Evolutionary conservation across 192 early-diverging fungal species (phyloP), one percentile per base, ranked within the genome.

Genomic region (Backusella sp.): DNA sequence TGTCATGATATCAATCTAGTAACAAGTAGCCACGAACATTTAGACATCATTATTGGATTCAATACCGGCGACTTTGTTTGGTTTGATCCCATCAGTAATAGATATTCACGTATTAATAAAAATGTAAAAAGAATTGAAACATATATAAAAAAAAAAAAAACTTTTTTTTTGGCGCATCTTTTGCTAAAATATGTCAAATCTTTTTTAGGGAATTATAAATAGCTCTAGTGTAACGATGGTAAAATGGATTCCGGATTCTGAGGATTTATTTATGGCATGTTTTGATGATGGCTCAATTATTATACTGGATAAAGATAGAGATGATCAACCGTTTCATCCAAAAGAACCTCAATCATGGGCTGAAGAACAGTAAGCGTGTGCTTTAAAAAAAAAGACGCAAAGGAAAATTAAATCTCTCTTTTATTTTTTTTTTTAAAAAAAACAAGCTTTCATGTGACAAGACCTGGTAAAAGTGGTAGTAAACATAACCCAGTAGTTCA

Each of bases 181-280:
- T 26, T 32, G 32, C 26, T 7, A 26, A 21, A 59, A 59, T 59
- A 11, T 59, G 23, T 59, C 56, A 59, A 59, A 59, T 52, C 23
- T 76, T 3, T 32, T 32, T 32, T 32, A 91, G 88, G 90, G 90
- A 26, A 80, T 87, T 6, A 90, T 96, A 59, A 88, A 87, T 59
- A 84, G 83, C 49, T 81, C 88, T 11, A 81, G 87, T 9, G 93
- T 97, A 19, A 93, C 93, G 7, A 91, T 91, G 79, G 86, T 98
- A 4, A 90, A 90, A 83, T 99, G 97, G 96, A 80, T 98, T 68
- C 97, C 97, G 0, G 92, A 89, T 6, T 94, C 94, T 0, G 93
- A 95, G 59, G 92, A 80, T 35, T 80, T 89, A 77, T 99, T 98
- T 80, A 89, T 97, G 82, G 96, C 87, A 1, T 90, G 94, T 1